These are phyloP conservation scores for Cryptococcus sp. DNA, from an alignment of 1,284 basidiomycete species.

Conservation along the genomic window DNA sequence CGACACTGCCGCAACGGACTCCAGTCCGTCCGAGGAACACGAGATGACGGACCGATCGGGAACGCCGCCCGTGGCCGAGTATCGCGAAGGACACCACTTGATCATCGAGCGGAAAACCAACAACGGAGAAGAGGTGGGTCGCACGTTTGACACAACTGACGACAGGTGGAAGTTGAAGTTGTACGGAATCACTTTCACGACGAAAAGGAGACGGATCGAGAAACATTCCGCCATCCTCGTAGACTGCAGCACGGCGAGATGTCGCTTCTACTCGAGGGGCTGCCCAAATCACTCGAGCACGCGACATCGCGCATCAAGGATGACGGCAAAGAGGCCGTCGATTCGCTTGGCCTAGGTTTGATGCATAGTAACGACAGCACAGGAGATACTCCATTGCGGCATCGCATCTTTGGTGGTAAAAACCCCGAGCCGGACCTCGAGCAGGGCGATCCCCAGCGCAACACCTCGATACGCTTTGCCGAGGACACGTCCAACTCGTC, in stretches of 20 bases:
- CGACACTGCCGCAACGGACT: conserved; percentile 16
- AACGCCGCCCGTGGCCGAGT: conserved; percentile 51
- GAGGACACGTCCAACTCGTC: conserved; percentile 37
- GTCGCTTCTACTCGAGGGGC: conserved; percentile 10
- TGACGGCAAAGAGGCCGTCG: neutral
- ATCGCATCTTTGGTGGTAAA: conserved; percentile 7
- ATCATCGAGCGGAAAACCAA: conserved; percentile 58
- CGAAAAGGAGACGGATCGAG: conserved; percentile 16
- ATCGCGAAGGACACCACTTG: conserved; percentile 63
- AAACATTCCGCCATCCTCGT: conserved; percentile 32
- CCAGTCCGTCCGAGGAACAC: conserved; percentile 18
- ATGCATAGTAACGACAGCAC: conserved; percentile 6
- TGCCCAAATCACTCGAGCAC: conserved; percentile 20
- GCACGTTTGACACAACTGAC: conserved; percentile 2
- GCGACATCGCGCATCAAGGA: conserved; percentile 25
- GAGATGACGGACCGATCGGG: conserved; percentile 24
- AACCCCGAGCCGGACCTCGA: conserved; percentile 12
- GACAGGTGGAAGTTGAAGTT: conserved; percentile 60
- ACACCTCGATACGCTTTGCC: conserved; percentile 39
- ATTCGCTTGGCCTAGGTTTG: neutral
- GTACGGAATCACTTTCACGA: conserved; percentile 49
- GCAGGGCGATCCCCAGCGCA: conserved; percentile 8
- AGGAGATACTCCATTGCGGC: conserved; percentile 8
- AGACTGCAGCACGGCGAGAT: conserved; percentile 27
- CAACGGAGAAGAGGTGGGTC: conserved; percentile 61